These are phyloP conservation scores for Dinochytrium kinnereticum DNA, from an alignment of 371 early-diverging fungal genomes.

Conservation along the genomic window DNA sequence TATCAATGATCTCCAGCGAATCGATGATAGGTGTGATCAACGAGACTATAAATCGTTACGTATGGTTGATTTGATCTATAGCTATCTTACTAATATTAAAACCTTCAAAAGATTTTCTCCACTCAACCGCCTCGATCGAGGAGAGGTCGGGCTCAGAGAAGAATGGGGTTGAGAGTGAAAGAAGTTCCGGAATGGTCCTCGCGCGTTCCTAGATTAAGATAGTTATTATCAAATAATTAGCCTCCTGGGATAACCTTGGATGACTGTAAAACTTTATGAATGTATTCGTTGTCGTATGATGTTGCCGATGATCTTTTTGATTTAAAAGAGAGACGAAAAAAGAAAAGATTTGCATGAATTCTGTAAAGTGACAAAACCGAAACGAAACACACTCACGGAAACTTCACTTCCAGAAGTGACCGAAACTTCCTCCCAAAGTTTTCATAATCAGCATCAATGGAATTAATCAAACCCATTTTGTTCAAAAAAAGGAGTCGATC, in stretches of 20 bases:
- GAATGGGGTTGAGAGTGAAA: conserved; percentile 24
- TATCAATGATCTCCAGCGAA: neutral
- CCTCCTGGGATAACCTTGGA: no score
- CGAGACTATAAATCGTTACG: no score
- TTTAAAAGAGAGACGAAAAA: no score
- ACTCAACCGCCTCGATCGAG: neutral
- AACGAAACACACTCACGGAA: neutral
- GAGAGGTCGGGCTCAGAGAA: conserved; percentile 23
- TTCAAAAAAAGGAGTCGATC: conserved; percentile 87
- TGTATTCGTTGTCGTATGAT: no score
- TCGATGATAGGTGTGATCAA: no score
- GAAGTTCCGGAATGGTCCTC: conserved; percentile 21
- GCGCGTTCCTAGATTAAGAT: conserved; percentile 25
- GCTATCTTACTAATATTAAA: neutral
- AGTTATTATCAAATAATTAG: no score
- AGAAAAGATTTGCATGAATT: no score
- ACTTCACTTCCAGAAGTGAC: neutral
- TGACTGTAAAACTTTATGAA: no score
- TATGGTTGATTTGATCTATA: no score
- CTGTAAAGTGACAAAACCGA: neutral
- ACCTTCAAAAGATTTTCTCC: neutral
- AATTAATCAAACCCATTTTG: conserved; percentile 43
- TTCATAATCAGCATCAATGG: neutral
- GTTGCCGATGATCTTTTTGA: no score
- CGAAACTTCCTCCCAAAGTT: neutral